Percentiles rank a stretch among this genome's conserved stretches.
These are phyloP conservation scores for Saccharomyces uvarum DNA, from an alignment of 1,139 yeast genomes.

Conservation along the genomic window DNA sequence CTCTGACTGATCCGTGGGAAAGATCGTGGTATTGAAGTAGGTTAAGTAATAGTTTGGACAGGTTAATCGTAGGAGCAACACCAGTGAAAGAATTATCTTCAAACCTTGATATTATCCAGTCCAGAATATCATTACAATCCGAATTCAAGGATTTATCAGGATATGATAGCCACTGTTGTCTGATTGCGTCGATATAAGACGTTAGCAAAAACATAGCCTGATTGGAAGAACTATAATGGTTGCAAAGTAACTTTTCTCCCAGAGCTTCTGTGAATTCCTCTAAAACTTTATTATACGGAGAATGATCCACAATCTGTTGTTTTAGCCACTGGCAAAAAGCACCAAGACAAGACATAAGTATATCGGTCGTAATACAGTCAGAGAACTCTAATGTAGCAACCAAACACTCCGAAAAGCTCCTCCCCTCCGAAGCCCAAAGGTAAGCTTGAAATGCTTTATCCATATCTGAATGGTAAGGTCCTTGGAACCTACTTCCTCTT, in stretches of 20 bases:
- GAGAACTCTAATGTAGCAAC: not conserved
- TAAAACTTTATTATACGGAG: conserved; percentile 2
- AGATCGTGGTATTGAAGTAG: conserved; percentile 17
- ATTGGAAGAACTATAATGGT: conserved; percentile 20
- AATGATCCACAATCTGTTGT: not conserved
- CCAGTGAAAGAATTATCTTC: conserved; percentile 22
- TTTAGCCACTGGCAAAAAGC: conserved; percentile 7
- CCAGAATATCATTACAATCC: conserved; percentile 27
- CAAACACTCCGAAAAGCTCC: not conserved
- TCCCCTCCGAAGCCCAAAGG: not conserved
- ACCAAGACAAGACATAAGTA: conserved; percentile 2
- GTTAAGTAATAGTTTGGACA: conserved; percentile 15
- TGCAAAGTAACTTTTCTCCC: conserved; percentile 19
- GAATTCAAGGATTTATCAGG: conserved; percentile 10
- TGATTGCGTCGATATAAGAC: conserved; percentile 13
- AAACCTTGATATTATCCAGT: conserved; percentile 25
- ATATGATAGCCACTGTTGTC: conserved; percentile 16
- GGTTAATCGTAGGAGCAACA: conserved; percentile 6
- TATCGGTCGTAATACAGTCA: not conserved
- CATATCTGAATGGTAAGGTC: not conserved
- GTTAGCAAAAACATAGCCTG: conserved; percentile 14
- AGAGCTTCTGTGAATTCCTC: conserved; percentile 19
- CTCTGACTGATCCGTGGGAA: conserved; percentile 14
- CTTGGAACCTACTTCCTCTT: not conserved
- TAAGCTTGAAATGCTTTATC: not conserved